These are phyloP conservation scores for Penstemon barbatus DNA, from an alignment of 257 asterid genomes.

Conservation along the genomic window DNA sequence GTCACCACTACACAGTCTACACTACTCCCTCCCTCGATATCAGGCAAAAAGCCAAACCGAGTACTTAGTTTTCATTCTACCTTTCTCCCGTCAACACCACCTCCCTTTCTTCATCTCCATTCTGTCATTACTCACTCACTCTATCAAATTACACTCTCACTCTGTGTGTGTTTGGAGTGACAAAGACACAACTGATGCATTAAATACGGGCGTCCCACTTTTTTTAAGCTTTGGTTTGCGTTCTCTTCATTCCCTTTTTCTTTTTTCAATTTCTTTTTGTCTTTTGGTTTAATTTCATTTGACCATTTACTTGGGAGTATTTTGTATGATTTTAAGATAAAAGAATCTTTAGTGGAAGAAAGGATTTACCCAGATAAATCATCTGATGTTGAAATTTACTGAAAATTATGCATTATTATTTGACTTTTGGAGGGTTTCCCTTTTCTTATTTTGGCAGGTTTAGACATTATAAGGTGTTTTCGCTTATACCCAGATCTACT, in stretches of 20 bases:
- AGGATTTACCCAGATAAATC: too few relatives aligned
- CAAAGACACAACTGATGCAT: not conserved
- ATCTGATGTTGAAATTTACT: not conserved
- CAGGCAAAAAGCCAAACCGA: conserved; percentile 38
- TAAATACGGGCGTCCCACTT: conserved; percentile 1
- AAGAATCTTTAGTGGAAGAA: too few relatives aligned
- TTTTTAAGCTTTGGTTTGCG: not conserved
- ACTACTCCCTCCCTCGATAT: not conserved
- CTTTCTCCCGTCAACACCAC: conserved; percentile 5
- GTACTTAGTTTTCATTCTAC: not conserved
- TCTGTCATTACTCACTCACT: conserved; percentile 32
- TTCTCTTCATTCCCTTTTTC: not conserved
- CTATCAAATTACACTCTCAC: not conserved
- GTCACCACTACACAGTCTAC: too few relatives aligned
- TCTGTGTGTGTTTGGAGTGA: too few relatives aligned
- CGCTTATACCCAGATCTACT: conserved; percentile 32
- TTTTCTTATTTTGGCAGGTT: not conserved
- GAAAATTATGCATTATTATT: not conserved
- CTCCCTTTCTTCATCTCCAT: conserved; percentile 30
- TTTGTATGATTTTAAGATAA: not conserved
- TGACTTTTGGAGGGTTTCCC: not conserved
- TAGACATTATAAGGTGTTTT: conserved; percentile 15
- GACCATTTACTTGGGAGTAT: not conserved
- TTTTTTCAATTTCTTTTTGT: not conserved
- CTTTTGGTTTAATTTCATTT: not conserved